Conservation (phyloP, 2,329 filamentous ascomycete species). For the Cladosporium sp. region DNA sequence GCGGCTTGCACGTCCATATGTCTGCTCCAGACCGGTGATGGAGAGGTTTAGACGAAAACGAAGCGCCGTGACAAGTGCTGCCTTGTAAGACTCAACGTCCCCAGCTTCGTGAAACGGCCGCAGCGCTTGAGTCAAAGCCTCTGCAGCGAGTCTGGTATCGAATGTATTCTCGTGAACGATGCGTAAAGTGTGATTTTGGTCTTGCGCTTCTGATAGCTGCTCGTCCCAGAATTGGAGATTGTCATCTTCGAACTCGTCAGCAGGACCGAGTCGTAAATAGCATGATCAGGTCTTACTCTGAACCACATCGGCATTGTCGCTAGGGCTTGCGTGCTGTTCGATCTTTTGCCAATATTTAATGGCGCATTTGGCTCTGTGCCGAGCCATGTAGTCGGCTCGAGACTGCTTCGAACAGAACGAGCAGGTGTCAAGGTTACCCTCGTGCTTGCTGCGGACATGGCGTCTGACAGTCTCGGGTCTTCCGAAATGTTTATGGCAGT, state of each 20-base stretch:
- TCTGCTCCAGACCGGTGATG: neutral
- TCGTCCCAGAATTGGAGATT: neutral
- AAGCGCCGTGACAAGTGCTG: neutral
- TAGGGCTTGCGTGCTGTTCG: neutral
- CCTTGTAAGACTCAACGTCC: neutral
- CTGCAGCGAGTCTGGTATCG: neutral
- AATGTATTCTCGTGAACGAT: neutral
- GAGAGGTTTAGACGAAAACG: neutral
- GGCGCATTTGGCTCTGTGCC: neutral
- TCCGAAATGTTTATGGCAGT: neutral
- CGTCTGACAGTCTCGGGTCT: neutral
- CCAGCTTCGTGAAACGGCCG: neutral
- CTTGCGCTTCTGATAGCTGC: neutral
- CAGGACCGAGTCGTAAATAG: neutral
- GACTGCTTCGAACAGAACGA: neutral
- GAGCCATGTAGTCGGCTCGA: neutral
- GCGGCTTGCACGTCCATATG: fast-evolving
- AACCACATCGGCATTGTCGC: neutral
- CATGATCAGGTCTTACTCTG: neutral
- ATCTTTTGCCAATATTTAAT: neutral
- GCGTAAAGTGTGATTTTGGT: neutral
- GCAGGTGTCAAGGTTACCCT: neutral
- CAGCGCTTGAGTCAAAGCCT: neutral
- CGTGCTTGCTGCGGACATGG: neutral
- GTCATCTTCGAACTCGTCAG: neutral